phyloP scores from a whole-genome alignment of 371 early-diverging fungal genomes.

The Mucor circinelloides region DNA sequence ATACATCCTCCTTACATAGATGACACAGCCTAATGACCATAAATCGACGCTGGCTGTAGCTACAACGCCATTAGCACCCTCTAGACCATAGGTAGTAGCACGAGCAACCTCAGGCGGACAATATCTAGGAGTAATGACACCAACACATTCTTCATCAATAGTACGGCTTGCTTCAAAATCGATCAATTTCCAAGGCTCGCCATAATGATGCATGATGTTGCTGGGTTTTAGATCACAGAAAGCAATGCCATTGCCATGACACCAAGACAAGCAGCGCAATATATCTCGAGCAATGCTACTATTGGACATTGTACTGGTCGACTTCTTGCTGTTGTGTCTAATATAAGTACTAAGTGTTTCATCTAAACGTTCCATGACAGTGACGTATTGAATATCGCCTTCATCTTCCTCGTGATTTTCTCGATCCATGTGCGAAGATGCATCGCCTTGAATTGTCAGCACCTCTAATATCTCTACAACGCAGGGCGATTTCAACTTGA shows the following conservation, averaged over 20 bases:
- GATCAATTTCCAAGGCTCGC: constrained; percentile 42
- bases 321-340: neutral
- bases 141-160: constrained; percentile 36
- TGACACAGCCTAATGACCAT: constrained; percentile 53
- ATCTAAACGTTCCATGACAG: constrained; percentile 44
- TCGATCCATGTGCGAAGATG: neutral
- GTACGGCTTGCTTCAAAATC: constrained; percentile 54
- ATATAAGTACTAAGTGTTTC: constrained; percentile 33
- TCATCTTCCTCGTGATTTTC: constrained; percentile 15
- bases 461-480: constrained; percentile 51
- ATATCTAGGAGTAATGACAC: constrained; percentile 29
- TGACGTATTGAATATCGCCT: constrained; percentile 38
- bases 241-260: constrained; percentile 42
- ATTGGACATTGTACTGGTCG: neutral
- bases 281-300: constrained; percentile 30
- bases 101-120: constrained; percentile 53
- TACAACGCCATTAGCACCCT: constrained; percentile 53
- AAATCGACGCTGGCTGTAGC: constrained; percentile 51
- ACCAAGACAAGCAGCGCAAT: constrained; percentile 38
- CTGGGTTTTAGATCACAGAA: constrained; percentile 42
- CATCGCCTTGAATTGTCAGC: constrained; percentile 43
- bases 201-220: constrained; percentile 39
- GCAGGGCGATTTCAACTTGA: constrained; percentile 38
- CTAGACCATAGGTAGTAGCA: constrained; percentile 52
- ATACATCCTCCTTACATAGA: constrained; percentile 30